These are phyloP conservation scores for Arthroderma sp. DNA, from an alignment of 2,329 filamentous ascomycete genomes.

Conservation along the genomic window DNA sequence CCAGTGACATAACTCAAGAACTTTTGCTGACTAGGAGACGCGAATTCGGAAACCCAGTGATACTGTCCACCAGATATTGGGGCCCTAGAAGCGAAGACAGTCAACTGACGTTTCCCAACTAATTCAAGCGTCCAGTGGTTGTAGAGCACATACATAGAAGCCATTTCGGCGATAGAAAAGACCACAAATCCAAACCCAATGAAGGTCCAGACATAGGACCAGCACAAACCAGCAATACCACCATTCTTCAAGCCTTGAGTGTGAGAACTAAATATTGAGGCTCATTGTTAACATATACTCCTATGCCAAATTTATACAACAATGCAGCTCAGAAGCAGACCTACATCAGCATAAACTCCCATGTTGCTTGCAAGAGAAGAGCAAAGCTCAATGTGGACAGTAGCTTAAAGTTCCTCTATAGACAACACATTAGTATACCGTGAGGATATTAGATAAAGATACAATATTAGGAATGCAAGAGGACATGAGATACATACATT, in stretches of 20 bases:
- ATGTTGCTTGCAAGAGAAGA: slow-evolving; percentile 19
- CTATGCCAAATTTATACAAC: not conserved
- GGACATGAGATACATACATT: not conserved
- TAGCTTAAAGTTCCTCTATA: slow-evolving; percentile 6
- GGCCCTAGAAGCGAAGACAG: slow-evolving; percentile 22
- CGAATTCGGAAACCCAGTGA: slow-evolving; percentile 45
- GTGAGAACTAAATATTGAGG: slow-evolving; percentile 11
- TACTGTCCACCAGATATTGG: slow-evolving; percentile 47
- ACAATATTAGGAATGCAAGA: not conserved
- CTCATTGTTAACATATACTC: not conserved
- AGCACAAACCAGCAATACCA: slow-evolving; percentile 16
- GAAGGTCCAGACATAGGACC: slow-evolving; percentile 33
- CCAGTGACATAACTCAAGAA: slow-evolving; percentile 42
- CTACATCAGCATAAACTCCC: slow-evolving; percentile 31
- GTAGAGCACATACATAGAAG: slow-evolving; percentile 19
- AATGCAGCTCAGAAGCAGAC: slow-evolving; percentile 5
- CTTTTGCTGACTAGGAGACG: slow-evolving; percentile 36
- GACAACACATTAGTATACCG: not conserved
- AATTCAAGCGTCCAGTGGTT: not conserved
- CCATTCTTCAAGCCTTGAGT: slow-evolving; percentile 13
- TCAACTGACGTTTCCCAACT: not conserved
- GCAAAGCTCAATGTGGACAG: slow-evolving; percentile 6
- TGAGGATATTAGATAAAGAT: not conserved
- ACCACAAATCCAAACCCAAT: slow-evolving; percentile 56
- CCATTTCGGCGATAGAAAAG: slow-evolving; percentile 50